Base-by-base conservation (phyloP, 176 grass and related monocot genomes). In the Carex myosuroides region DNA sequence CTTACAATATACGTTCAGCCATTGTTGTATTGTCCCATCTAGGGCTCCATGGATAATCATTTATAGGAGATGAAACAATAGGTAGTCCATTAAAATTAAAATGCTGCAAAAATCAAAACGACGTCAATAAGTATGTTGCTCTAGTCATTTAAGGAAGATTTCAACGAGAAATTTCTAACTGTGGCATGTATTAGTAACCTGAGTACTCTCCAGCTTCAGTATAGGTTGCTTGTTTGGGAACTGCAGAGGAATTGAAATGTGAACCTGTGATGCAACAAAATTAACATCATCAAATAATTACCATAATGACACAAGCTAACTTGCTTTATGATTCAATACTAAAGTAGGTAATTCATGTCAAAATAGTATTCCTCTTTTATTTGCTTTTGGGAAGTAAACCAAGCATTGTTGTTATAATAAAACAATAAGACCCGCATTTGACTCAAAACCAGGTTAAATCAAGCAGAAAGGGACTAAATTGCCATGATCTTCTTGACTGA, bases 21-120 rank as follows among this genome's bases (percentile, higher is more conserved):
- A 93, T 98, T 71, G 88, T 37, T 17, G 52, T 0, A 12, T 57
- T 3, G 79, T 95, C 91, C 95, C 95, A 98, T 90, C 92, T 98
- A 61, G 92, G 95, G 84, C 95, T 95, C 95, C 95, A 98, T 24
- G 95, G 95, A 83, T 98, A 98, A 67, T 91, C 93, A 86, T 90
- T 95, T 86, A 89, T 83, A 2, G 86, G 89, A 74, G 86, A 57
- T 58, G 91, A 98, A 3, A 61, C 85, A 60, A 92, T 91, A 54
- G 92, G 95, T 73, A 61, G 32, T 21, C 92, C 87, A 60, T 90
- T 81, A 8, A 87, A 83, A 86, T 90, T 95, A 71, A 88, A 98
- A 74, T 98, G 92, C 92, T 98, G 88, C 53, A 89, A 14, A 61
- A 39, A 11, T 68, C 71, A 30, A 24, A 73, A 50, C 52, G 0